Evolutionary conservation across 768 basidiomycete species (phyloP), one percentile per base, ranked within the genome.

Genomic region (Tricholoma terreum): DNA sequence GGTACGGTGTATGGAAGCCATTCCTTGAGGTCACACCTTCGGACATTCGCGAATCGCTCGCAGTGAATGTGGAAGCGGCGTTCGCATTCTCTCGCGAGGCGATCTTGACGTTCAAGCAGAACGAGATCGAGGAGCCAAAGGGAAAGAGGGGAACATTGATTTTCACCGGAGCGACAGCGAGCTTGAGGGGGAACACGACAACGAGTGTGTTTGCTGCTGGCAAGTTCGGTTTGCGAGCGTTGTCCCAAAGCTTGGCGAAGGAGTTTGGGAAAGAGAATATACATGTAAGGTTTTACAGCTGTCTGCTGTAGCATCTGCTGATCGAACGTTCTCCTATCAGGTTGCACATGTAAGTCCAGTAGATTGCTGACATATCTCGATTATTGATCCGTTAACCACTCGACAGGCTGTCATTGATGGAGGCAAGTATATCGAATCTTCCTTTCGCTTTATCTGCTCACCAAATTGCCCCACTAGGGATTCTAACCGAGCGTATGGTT

Each of bases 261-360:
- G 88, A 90, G 64, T 90, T 89, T 64, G 83, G 84, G 22, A 84
- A 84, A 68, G 73, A 89, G 40, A 84, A 89, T 63, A 89, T 90
- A 50, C 88, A 90, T 69, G 89, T 85, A 17, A 50, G 77, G 48
- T 2, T 21, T 55, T 27, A 17, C 17, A 19, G 9, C 12, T 55
- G 5, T n/a, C 22, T 5, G 24, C 14, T 14, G 15, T 12, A 6
- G n/a, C 15, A 12, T 36, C 30, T 19, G 50, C 12, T 19, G 56
- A 58, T 60, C 56, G 33, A 40, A 50, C 11, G 11, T 14, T 48
- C 9, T 51, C 35, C 2, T 31, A 31, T 21, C 58, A 84, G 84
- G 81, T 89, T 50, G 80, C 87, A 9, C 87, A 90, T 71, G 86
- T 86, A 61, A 67, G 85, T 79, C 1, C 51, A 9, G 33, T 35